Base-by-base conservation (phyloP, 495 filamentous ascomycete genomes). In the Penicillium flavigenum region DNA sequence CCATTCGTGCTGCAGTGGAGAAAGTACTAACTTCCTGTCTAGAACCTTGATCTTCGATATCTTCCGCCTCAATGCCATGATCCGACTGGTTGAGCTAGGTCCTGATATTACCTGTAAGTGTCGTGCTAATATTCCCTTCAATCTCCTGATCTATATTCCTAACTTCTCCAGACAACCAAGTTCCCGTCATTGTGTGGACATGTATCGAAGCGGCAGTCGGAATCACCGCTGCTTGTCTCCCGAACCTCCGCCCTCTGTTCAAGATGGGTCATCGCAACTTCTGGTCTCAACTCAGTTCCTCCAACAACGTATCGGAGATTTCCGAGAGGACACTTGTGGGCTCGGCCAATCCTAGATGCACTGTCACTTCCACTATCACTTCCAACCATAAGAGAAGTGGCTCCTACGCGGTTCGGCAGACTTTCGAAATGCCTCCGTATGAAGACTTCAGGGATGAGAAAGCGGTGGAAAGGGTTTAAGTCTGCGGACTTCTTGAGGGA, bases 191-290 rank as follows among this genome's bases (percentile, higher is more conserved):
- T 46, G 56, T 69, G 29, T 69, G 67, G 67, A 69, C 67, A 14
- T 69, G 67, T 43, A 51, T 58, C 19, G 67, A 69, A 49, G 59
- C 59, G 12, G 64, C 64, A 1, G 67, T 69, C 0, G 64, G 59
- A 19, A 69, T 69, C 38, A 55, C 64, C 5, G 67, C 64, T 7
- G 67, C 67, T 27, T 69, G 67, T 47, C 59, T 69, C 1, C 64
- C 67, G 3, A 69, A 69, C 43, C 59, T 69, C 9, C 50, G 64
- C 26, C 67, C 67, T 12, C 41, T 67, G 27, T 67, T 69, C 55
- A 58, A 56, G 12, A n/a, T 61, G n/a, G 50, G 58, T 29, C 20
- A 51, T 8, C 42, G 53, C 26, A 46, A 58, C 19, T 68, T 68
- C 63, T 68, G 65, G 65, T 61, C 63, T 20, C 60, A 63, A 16